phyloP scores from a whole-genome alignment of 2,329 filamentous ascomycete genomes.

The Penicillium sclerotigenum region DNA sequence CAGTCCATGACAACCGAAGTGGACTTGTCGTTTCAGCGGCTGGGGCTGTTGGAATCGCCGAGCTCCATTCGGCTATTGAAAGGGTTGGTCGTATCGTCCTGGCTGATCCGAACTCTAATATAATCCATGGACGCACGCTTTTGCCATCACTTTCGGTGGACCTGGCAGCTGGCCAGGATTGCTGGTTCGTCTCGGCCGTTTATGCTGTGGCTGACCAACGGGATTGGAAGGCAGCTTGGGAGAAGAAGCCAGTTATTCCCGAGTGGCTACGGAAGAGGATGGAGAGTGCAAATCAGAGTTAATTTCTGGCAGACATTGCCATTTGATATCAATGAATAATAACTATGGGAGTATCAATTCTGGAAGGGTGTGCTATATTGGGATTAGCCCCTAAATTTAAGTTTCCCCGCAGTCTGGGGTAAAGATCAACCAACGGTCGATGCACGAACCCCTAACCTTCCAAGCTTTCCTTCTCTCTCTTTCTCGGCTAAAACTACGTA shows the following conservation, averaged over 20 bases:
- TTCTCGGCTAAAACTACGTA: not conserved
- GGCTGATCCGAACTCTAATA: conserved; percentile 75
- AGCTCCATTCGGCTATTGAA: conserved; percentile 36
- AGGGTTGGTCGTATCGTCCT: conserved; percentile 65
- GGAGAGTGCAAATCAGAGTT: not conserved
- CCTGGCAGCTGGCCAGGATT: conserved; percentile 55
- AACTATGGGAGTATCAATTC: not conserved
- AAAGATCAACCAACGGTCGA: not conserved
- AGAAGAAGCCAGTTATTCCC: conserved; percentile 56
- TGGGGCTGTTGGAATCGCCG: conserved; percentile 52
- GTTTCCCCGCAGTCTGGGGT: conserved; percentile 8
- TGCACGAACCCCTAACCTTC: not conserved
- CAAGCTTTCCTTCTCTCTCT: not conserved
- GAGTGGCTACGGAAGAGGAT: conserved; percentile 59
- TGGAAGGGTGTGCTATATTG: not conserved
- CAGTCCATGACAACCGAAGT: conserved; percentile 30
- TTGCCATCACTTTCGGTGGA: conserved; percentile 67
- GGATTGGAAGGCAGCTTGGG: conserved; percentile 61
- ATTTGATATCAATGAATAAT: too few relatives aligned
- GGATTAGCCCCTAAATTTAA: not conserved
- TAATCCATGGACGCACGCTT: conserved; percentile 68
- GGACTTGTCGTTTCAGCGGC: conserved; percentile 49
- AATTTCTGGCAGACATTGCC: not conserved
- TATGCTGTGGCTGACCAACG: conserved; percentile 63
- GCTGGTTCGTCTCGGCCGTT: conserved; percentile 68